These are phyloP conservation scores for Peniophora sp. DNA, from an alignment of 1,284 basidiomycete genomes.

Conservation along the genomic window DNA sequence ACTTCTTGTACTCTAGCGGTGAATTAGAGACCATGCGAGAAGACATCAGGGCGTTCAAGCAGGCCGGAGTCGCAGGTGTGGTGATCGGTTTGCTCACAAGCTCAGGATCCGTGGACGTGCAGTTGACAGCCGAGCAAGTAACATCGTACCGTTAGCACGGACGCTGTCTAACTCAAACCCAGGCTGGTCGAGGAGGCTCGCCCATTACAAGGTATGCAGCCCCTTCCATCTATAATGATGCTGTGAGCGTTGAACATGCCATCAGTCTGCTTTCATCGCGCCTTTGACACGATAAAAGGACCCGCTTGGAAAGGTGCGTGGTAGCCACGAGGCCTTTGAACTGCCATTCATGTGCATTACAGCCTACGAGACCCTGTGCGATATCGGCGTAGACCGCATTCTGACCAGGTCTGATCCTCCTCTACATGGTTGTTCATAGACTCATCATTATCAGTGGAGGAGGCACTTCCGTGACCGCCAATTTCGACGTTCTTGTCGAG, in stretches of 20 bases:
- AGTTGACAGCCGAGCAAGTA: conserved; percentile 38
- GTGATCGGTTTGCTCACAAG: conserved; percentile 61
- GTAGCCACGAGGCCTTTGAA: background rate
- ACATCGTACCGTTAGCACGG: conserved; percentile 7
- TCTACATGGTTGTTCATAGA: background rate
- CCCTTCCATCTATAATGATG: too few relatives aligned
- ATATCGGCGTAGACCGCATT: conserved; percentile 61
- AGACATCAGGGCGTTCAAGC: conserved; percentile 59
- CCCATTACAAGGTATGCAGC: conserved; percentile 55
- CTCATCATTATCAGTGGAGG: conserved; percentile 37
- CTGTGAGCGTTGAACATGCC: too few relatives aligned
- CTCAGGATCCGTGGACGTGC: conserved; percentile 55
- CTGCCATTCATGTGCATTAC: background rate
- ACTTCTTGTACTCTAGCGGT: conserved; percentile 60
- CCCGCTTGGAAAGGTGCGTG: background rate
- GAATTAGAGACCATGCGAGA: conserved; percentile 68
- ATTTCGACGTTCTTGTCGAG: conserved; percentile 34
- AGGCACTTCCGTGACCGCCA: conserved; percentile 31
- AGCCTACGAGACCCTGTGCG: conserved; percentile 49
- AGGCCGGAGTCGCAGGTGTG: conserved; percentile 50
- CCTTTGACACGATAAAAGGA: conserved; percentile 74
- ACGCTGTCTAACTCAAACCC: conserved; percentile 2
- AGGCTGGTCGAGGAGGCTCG: conserved; percentile 54
- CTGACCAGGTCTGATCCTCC: conserved; percentile 54
- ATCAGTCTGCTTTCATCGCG: conserved; percentile 81